Percentiles rank a stretch among this genome's conserved stretches.
Conservation (phyloP, 352 stramenopile species). For the Saprolegnia diclina region DNA sequence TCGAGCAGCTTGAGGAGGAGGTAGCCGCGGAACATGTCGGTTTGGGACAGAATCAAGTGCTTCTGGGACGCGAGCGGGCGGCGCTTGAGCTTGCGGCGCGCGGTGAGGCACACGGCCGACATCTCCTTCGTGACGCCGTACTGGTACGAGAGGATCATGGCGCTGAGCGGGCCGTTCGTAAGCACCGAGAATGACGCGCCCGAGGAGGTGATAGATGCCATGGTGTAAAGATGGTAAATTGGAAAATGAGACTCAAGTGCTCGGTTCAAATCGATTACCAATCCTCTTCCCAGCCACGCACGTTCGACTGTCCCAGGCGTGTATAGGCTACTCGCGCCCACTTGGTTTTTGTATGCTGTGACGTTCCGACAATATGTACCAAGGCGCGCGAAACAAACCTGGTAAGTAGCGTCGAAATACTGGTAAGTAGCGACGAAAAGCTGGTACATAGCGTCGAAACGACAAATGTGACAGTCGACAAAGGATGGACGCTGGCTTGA, state of each 20-base stretch:
- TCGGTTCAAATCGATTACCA: neutral
- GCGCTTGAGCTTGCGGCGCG: conserved; percentile 1
- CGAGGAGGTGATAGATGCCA: conserved; percentile 8
- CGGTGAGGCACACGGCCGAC: neutral
- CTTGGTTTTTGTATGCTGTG: neutral
- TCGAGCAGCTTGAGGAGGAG: conserved; percentile 10
- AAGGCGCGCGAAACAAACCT: neutral
- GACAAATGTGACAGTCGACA: conserved; percentile 7
- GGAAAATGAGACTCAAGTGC: conserved; percentile 2
- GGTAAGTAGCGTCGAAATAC: conserved; percentile 2
- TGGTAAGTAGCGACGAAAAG: neutral
- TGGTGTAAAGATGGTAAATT: conserved; percentile 5
- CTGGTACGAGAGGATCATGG: conserved; percentile 6
- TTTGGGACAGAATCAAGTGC: conserved; percentile 10
- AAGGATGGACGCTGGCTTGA: neutral
- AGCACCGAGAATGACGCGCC: neutral
- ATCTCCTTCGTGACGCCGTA: conserved; percentile 10
- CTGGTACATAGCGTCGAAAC: conserved; percentile 1
- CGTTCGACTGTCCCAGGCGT: conserved; percentile 8
- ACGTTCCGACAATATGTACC: conserved; percentile 1
- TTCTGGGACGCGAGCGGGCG: conserved; percentile 4
- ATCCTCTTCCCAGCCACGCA: neutral
- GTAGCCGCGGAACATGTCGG: conserved; percentile 12
- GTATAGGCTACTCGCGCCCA: neutral
- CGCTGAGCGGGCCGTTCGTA: neutral